Conservation (phyloP, 1,284 basidiomycete genomes). For the Apiotrichum laibachii region DNA sequence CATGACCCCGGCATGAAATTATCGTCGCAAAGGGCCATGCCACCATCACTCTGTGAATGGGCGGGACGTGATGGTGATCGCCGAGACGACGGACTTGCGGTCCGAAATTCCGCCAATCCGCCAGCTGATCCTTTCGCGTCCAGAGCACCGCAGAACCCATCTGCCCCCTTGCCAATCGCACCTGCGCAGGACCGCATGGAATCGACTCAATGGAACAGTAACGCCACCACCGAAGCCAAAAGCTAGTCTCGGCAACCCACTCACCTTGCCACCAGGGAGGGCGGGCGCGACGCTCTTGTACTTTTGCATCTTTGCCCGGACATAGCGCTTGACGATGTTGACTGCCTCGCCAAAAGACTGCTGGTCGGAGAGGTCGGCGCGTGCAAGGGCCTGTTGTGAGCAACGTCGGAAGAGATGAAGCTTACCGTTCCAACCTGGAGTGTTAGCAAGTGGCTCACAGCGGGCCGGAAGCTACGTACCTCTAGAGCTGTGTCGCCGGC, state of each 20-base stretch:
- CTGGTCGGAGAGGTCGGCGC: constrained; percentile 22
- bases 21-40: too few species aligned
- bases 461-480: constrained; percentile 1
- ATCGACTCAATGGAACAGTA: not conserved
- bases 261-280: constrained; percentile 30
- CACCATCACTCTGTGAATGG: too few species aligned
- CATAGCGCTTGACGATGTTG: constrained; percentile 30
- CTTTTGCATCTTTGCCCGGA: constrained; percentile 30
- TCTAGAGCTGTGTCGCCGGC: constrained; percentile 22
- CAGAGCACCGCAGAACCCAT: too few species aligned
- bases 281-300: constrained; percentile 23
- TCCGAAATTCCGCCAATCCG: too few species aligned
- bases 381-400: constrained; percentile 20
- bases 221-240: constrained; percentile 3
- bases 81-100: too few species aligned
- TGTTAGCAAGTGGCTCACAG: constrained; percentile 5
- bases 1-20: too few species aligned
- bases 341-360: constrained; percentile 19
- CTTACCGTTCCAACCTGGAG: constrained; percentile 13
- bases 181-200: too few species aligned
- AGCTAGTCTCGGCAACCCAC: constrained; percentile 7
- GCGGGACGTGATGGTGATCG: too few species aligned
- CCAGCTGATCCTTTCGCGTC: too few species aligned
- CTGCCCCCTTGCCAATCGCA: too few species aligned
- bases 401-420: not conserved